Percentiles rank a stretch among this genome's conserved stretches.
Evolutionary conservation across 2,329 filamentous ascomycete species (phyloP).

Genomic region (Fusarium sp.): DNA sequence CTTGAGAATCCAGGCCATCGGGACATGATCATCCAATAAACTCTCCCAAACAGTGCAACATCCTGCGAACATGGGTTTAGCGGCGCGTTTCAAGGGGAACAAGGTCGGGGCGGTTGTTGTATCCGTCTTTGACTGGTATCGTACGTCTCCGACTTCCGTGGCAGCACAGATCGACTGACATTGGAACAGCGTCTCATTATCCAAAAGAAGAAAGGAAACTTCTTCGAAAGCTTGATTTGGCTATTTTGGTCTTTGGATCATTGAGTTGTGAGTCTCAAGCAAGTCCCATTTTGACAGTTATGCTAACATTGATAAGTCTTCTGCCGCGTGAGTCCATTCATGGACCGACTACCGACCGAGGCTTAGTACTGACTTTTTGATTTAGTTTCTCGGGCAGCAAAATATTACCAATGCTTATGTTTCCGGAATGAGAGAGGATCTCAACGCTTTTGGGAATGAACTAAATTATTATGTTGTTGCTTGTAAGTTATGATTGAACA

Average conservation of each 20-base stretch:
- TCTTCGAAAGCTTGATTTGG: slow-evolving; percentile 4
- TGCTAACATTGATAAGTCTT: not conserved
- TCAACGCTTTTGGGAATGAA: not conserved
- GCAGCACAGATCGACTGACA: fast-evolving
- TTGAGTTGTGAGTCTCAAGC: not conserved
- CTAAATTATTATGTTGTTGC: slow-evolving; percentile 10
- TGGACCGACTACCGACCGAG: fast-evolving
- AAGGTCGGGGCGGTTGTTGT: not conserved
- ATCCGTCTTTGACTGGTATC: slow-evolving; percentile 11
- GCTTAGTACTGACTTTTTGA: fast-evolving
- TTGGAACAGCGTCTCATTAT: not conserved
- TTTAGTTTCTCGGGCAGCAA: not conserved
- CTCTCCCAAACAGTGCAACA: fast-evolving
- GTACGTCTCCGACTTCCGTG: not conserved
- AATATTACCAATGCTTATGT: slow-evolving; percentile 11
- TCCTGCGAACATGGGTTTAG: not conserved
- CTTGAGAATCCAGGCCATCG: not conserved
- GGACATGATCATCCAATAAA: not conserved
- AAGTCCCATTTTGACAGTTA: not conserved
- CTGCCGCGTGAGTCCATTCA: not conserved
- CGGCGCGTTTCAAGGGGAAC: not conserved
- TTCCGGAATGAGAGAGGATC: not conserved
- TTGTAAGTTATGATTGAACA: not conserved
- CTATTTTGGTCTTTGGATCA: not conserved
- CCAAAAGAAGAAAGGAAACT: slow-evolving; percentile 3